A percentile compares a stretch with the other conserved stretches of the same genome.
Conservation (phyloP, 257 asterid species). For the Nicotiana noctiflora region DNA sequence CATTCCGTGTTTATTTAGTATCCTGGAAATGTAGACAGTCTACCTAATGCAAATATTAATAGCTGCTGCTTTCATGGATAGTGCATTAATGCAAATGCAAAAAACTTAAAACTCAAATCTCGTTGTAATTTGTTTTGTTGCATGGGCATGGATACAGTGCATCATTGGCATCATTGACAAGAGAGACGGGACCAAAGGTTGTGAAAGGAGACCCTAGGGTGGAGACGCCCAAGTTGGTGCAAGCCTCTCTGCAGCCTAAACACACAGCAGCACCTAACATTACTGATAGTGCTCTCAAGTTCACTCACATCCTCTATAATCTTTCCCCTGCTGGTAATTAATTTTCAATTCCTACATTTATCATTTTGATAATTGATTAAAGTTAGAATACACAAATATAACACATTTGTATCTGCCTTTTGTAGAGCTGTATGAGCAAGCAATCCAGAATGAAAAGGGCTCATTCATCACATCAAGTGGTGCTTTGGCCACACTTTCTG, state of each 20-base stretch:
- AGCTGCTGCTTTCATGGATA: too few relatives aligned
- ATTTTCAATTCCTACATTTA: too few relatives aligned
- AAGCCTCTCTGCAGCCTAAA: conserved; percentile 29
- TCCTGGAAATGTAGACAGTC: too few relatives aligned
- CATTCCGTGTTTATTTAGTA: too few relatives aligned
- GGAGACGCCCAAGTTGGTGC: conserved; percentile 47
- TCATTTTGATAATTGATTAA: neutral
- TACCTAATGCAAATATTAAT: too few relatives aligned
- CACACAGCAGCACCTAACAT: conserved; percentile 33
- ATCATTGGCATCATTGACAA: conserved; percentile 79
- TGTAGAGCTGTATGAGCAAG: conserved; percentile 82
- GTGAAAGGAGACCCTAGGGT: conserved; percentile 72
- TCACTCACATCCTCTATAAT: conserved; percentile 84
- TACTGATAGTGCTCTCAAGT: conserved; percentile 76
- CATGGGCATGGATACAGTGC: conserved; percentile 34
- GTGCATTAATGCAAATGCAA: neutral
- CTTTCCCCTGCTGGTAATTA: conserved; percentile 77
- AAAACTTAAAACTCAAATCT: too few relatives aligned
- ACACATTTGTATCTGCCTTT: neutral
- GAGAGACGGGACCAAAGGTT: conserved; percentile 86
- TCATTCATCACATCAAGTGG: conserved; percentile 72
- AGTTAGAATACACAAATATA: neutral
- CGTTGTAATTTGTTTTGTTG: neutral
- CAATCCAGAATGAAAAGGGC: conserved; percentile 74
- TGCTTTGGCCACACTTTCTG: conserved; percentile 81